Evolutionary conservation across 2,329 filamentous ascomycete species (phyloP), one percentile per base, ranked within the genome.

Genomic region (Hypoxylon sp.): DNA sequence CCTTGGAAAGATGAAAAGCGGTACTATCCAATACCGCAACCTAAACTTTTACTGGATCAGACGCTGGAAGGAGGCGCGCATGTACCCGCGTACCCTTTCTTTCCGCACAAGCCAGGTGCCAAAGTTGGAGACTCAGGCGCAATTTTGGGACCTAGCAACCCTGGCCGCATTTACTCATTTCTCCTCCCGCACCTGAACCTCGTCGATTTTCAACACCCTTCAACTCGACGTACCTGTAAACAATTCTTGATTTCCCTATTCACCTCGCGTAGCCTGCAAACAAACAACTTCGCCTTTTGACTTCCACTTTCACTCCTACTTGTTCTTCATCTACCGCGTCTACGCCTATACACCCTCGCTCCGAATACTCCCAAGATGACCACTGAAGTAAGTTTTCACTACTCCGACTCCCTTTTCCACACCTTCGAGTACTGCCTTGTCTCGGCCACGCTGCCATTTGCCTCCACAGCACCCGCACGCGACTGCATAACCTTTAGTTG

Each of bases 351-450:
- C 63, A 69, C 46, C 25, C 63, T 68, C 45, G 43, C 38, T 21
- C 67, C 53, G 32, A 69, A 65, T 65, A 66, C 43, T 51, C 70
- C 70, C 71, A 77, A 73, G 49, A 77, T 77, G 75, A 75, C 75
- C 61, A 73, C 75, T 63, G 75, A 77, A 65, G 75, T 77, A 75
- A 73, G 75, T 74, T 67, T 62, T 63, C 57, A 55, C 43, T 60
- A 56, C 52, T 56, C 53, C 63, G n/a, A 59, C 41, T 60, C 62
- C 66, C 62, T 43, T 60, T 68, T 49, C 53, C 43, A 46, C 45
- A 48, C 62, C 32, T 51, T 48, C 60, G 60, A 62, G 48, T 63
- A n/a, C 63, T 73, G 67, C 66, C 71, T 65, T 67, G 65, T 69
- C 69, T 69, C 61, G 65, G 60, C 43, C 58, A 69, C 21, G 50